A percentile compares a stretch with the other conserved stretches of the same genome.
Evolutionary conservation across 2,329 filamentous ascomycete genomes (phyloP).

Genomic region (Fusarium sp.): DNA sequence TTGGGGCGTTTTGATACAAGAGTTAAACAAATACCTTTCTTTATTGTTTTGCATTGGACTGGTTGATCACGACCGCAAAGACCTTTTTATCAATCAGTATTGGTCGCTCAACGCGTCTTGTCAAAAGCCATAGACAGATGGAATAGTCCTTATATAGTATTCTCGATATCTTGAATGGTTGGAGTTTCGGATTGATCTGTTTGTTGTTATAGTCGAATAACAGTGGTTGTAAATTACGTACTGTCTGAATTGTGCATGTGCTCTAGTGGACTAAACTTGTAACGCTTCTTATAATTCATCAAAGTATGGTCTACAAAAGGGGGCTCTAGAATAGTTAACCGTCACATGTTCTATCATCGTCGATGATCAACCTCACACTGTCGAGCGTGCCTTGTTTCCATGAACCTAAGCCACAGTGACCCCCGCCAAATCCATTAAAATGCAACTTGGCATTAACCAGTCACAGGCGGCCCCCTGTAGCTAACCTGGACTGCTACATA

Average conservation of each 20-base stretch:
- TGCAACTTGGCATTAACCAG: constrained; percentile 39
- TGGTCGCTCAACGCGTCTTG: not conserved
- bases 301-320: too few species aligned
- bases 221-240: not conserved
- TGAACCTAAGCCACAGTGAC: constrained; percentile 21
- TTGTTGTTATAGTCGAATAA: not conserved
- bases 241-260: too few species aligned
- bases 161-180: not conserved
- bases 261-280: too few species aligned
- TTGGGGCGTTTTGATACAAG: constrained; percentile 24
- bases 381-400: not conserved
- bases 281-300: too few species aligned
- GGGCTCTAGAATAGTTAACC: not conserved
- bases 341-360: not conserved
- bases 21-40: constrained; percentile 26
- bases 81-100: not conserved
- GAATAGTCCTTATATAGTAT: not conserved
- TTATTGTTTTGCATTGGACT: not conserved
- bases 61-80: not conserved
- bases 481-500: not conserved
- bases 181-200: not conserved
- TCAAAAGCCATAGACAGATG: constrained; percentile 3
- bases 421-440: constrained; percentile 20
- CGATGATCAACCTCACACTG: not conserved
- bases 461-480: constrained; percentile 23